Conservation (phyloP, 257 asterid species). For the Ocimum tenuiflorum region DNA sequence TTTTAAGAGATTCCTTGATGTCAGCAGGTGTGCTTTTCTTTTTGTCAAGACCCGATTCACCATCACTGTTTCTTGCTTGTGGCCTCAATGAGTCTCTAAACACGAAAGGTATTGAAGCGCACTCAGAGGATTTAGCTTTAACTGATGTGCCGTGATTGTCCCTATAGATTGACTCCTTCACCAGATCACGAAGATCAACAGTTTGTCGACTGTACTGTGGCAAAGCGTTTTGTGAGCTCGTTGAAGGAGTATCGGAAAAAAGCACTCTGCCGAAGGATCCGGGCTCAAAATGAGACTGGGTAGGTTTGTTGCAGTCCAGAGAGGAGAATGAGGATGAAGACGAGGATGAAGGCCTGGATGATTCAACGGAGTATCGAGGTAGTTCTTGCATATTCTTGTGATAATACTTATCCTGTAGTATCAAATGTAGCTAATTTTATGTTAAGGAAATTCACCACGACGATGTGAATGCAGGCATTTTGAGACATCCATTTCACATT, state of each 20-base stretch:
- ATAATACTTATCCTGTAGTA: constrained; percentile 48
- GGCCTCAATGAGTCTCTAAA: constrained; percentile 40
- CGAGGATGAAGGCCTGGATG: constrained; percentile 71
- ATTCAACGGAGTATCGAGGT: constrained; percentile 61
- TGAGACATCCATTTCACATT: neutral
- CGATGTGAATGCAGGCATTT: neutral
- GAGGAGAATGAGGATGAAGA: constrained; percentile 87
- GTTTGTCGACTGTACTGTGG: constrained; percentile 40
- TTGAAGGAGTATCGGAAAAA: constrained; percentile 60
- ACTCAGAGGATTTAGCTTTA: constrained; percentile 34
- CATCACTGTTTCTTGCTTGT: constrained; percentile 23
- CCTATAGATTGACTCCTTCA: constrained; percentile 72
- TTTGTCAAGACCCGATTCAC: constrained; percentile 19
- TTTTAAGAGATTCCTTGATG: constrained; percentile 54
- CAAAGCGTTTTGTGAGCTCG: constrained; percentile 37
- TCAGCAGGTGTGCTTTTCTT: constrained; percentile 41
- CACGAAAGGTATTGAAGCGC: constrained; percentile 27
- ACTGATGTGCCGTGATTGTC: constrained; percentile 51
- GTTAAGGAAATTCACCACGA: neutral
- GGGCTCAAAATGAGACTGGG: constrained; percentile 60
- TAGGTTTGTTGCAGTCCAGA: constrained; percentile 54
- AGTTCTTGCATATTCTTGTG: constrained; percentile 46
- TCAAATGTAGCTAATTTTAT: constrained; percentile 2
- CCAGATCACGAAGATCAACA: constrained; percentile 64
- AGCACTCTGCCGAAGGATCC: constrained; percentile 40